These are phyloP conservation scores for Begonia fuchsioides DNA, from an alignment of 306 rosid species.

Conservation along the genomic window DNA sequence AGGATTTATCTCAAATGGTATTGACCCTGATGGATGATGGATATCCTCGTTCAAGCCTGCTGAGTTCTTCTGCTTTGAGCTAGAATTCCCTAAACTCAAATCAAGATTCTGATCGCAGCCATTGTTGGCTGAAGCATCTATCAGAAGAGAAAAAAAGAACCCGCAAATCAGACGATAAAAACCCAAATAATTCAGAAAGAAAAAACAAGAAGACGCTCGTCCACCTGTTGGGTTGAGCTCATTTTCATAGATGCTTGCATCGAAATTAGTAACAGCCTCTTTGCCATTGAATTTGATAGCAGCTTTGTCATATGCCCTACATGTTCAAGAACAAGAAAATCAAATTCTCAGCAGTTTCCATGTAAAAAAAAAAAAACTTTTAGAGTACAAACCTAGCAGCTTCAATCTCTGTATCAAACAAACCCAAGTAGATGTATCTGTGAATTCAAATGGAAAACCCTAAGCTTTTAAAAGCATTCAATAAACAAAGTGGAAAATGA, in stretches of 20 bases:
- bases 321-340: not conserved
- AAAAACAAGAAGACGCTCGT: not conserved
- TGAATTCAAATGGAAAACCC: slow-evolving; percentile 14
- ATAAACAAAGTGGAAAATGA: not conserved
- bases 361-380: not conserved
- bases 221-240: slow-evolving; percentile 71
- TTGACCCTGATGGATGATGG: slow-evolving; percentile 1
- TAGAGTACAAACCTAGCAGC: slow-evolving; percentile 60
- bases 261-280: slow-evolving; percentile 95
- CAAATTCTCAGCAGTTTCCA: not conserved
- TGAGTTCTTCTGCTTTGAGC: slow-evolving; percentile 21
- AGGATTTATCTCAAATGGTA: too few species aligned
- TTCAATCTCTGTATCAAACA: slow-evolving; percentile 88
- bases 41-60: slow-evolving; percentile 16
- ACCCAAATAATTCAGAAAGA: not conserved
- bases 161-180: too few species aligned
- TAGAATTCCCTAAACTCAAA: slow-evolving; percentile 53
- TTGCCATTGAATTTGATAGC: slow-evolving; percentile 96
- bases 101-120: slow-evolving; percentile 43
- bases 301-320: slow-evolving; percentile 96
- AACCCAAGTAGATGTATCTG: slow-evolving; percentile 90
- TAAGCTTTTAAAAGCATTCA: not conserved
- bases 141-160: not conserved
- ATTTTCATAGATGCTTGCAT: slow-evolving; percentile 72
- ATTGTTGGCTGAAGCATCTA: slow-evolving; percentile 26